Percentiles rank a stretch among this genome's conserved stretches.
phyloP scores from a whole-genome alignment of 2,329 filamentous ascomycete genomes.

The Sordariomycetes sp. region DNA sequence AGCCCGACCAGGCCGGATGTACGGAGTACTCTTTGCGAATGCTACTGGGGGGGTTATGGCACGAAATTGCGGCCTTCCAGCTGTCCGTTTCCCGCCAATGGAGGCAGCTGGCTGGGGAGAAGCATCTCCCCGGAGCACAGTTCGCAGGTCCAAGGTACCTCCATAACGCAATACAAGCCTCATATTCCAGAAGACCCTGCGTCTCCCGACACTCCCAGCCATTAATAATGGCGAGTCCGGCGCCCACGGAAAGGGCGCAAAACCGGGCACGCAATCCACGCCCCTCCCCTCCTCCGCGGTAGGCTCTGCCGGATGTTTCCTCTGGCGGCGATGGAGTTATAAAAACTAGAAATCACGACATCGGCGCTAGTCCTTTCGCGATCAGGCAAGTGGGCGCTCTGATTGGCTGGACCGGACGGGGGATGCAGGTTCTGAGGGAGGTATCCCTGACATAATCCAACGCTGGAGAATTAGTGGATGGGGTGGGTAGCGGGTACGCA shows the following conservation, averaged over 20 bases:
- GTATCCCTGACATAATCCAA: neutral
- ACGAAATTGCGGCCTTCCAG: neutral
- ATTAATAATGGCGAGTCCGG: neutral
- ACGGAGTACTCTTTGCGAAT: neutral
- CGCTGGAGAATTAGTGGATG: neutral
- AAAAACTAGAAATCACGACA: constrained; percentile 30
- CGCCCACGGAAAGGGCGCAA: neutral
- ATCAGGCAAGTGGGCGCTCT: constrained; percentile 7
- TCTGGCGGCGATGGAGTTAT: neutral
- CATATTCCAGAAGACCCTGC: neutral
- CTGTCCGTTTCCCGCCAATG: neutral
- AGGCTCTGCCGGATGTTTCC: neutral
- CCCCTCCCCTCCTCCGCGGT: too few species aligned
- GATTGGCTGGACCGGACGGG: neutral
- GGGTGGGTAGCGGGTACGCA: neutral
- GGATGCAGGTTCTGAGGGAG: neutral
- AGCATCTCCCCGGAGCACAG: neutral
- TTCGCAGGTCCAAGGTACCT: neutral
- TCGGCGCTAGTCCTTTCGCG: constrained; percentile 40
- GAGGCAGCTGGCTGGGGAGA: neutral
- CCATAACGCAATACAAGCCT: neutral
- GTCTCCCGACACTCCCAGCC: neutral
- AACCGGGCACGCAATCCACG: neutral
- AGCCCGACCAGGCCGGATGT: neutral
- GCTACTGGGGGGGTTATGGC: too few species aligned